Base-by-base conservation (phyloP, 2,329 filamentous ascomycete species). In the Botrytis hyacinthi region DNA sequence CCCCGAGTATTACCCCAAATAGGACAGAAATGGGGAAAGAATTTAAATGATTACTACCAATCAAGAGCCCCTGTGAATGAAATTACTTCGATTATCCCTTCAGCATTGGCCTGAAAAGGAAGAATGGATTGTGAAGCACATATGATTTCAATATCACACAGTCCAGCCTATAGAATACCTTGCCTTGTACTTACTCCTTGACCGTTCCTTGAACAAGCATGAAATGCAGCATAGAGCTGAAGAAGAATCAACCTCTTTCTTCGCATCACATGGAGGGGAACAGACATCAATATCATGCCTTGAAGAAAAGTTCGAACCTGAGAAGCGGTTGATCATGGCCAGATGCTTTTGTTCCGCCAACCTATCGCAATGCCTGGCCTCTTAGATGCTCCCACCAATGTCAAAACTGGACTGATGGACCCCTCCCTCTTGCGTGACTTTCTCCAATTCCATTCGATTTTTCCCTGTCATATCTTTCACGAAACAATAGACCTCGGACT, bases 111-210 rank as follows among this genome's bases (percentile, higher is more conserved):
- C 32, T 9, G 6, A 54, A 37, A 35, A 16, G 46, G 35, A 40
- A 40, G 48, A 57, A 57, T 40, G 16, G n/a, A 37, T 32, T 32
- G 12, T 29, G 66, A 42, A 57, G 66, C 48, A 69, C 51, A 44
- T 57, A 14, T 51, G n/a, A 44, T 69, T 40, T 69, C 66, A 26
- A 57, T 69, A 69, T 69, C 66, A 69, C 66, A 57, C 66, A 1
- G 18, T 32, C 16, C n/a, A 18, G 9, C 66, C 66, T 57, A 69
- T 69, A 26, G 12, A 57, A 59, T 57, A 57, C 66, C 48, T 69
- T 57, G 20, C 18, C 48, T 42, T 18, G 7, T 22, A 4, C 29
- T 26, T 8, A 32, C 48, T 42, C 35, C 66, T 68, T 68, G 66
- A 26, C n/a, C n/a, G 40, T 18, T 42, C 48, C 26, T 32, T 42